Conservation (phyloP, 208 protist genomes). For the Tritrichomonas musculus region DNA sequence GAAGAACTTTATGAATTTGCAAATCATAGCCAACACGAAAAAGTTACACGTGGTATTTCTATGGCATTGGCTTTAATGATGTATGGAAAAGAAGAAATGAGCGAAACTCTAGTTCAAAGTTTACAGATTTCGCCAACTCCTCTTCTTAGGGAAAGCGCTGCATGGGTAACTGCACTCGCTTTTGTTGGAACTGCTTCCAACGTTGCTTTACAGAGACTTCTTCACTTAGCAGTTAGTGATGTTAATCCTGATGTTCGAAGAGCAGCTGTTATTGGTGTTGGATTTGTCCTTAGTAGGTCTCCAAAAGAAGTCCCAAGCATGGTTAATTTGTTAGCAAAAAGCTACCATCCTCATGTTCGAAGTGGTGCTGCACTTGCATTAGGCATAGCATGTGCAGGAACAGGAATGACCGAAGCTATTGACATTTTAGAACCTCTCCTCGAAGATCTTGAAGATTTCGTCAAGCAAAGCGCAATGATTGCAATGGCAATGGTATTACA, state of each 20-base stretch:
- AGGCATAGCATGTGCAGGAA: conserved; percentile 89
- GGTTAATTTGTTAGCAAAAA: conserved; percentile 69
- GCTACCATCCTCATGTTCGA: conserved; percentile 91
- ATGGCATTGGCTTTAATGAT: conserved; percentile 89
- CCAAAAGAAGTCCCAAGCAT: conserved; percentile 64
- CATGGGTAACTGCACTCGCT: conserved; percentile 82
- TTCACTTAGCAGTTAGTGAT: conserved; percentile 93
- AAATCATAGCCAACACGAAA: conserved; percentile 97
- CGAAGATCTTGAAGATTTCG: conserved; percentile 78
- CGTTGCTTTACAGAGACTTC: conserved; percentile 75
- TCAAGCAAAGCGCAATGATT: conserved; percentile 81
- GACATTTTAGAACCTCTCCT: conserved; percentile 80
- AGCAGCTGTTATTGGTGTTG: conserved; percentile 89
- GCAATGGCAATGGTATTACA: conserved; percentile 84
- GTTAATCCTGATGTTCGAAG: conserved; percentile 93
- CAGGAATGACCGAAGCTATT: conserved; percentile 51
- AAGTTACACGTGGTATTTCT: conserved; percentile 91
- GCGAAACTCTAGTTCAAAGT: conserved; percentile 74
- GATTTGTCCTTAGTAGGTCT: conserved; percentile 79
- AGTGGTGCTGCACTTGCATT: conserved; percentile 90
- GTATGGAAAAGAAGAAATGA: conserved; percentile 85
- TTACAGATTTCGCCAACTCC: conserved; percentile 53
- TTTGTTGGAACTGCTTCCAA: conserved; percentile 82
- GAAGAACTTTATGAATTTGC: conserved; percentile 38
- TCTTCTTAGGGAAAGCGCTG: conserved; percentile 73